Evolutionary conservation across 2,329 filamentous ascomycete genomes (phyloP).

Genomic region (Hymenoscyphus linearis): DNA sequence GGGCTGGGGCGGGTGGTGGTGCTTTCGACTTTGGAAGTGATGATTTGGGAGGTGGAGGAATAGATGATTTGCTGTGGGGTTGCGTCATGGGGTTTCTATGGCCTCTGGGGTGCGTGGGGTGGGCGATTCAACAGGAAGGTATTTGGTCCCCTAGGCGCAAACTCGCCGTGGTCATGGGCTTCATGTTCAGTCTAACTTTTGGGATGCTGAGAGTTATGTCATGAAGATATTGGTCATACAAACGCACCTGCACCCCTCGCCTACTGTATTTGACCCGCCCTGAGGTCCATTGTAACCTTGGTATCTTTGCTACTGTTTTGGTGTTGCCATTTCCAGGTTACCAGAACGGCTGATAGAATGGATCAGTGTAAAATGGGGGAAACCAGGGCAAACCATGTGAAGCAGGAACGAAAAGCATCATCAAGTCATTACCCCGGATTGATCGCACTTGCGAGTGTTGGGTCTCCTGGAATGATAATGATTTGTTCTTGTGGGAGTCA

Average conservation of each 20-base stretch:
- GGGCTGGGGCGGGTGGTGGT: constrained; percentile 34
- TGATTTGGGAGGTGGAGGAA: constrained; percentile 37
- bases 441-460: background rate
- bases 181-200: constrained; percentile 73
- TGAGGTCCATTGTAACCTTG: background rate
- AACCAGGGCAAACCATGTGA: background rate
- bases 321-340: background rate
- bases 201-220: constrained; percentile 52
- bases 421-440: background rate
- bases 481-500: background rate
- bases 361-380: background rate
- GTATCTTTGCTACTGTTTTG: background rate
- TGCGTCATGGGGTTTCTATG: constrained; percentile 93
- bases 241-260: background rate
- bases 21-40: constrained; percentile 36
- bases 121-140: constrained; percentile 80
- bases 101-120: constrained; percentile 79
- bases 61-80: constrained; percentile 84
- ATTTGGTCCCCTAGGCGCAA: constrained; percentile 81
- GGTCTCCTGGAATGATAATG: background rate
- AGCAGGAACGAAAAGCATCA: background rate
- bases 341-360: background rate
- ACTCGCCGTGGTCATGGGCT: constrained; percentile 79
- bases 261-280: background rate
- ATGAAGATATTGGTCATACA: constrained; percentile 12